Percentiles rank a stretch among this genome's conserved stretches.
phyloP scores from a whole-genome alignment of 352 stramenopile genomes.

The Globisporangium takayamanum region DNA sequence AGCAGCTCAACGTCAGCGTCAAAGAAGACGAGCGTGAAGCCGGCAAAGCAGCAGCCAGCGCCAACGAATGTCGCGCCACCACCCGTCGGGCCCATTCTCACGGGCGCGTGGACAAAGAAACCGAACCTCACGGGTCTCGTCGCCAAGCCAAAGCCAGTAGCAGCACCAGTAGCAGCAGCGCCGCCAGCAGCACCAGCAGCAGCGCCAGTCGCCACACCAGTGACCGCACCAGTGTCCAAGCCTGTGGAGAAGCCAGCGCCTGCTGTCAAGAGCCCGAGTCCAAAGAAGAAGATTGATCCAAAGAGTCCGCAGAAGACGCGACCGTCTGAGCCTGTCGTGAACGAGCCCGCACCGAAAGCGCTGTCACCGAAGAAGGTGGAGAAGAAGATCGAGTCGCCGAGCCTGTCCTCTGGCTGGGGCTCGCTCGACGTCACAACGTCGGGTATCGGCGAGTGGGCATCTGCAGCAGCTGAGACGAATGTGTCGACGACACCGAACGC shows the following conservation, averaged over 20 bases:
- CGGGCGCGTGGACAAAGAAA: constrained; percentile 69
- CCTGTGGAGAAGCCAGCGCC: constrained; percentile 14
- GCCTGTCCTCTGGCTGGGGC: constrained; percentile 51
- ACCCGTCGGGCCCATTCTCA: constrained; percentile 50
- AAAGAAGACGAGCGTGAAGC: constrained; percentile 38
- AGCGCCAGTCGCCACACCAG: no score
- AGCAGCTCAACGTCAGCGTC: constrained; percentile 12
- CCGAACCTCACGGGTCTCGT: constrained; percentile 41
- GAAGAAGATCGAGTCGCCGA: constrained; percentile 40
- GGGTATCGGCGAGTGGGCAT: constrained; percentile 59
- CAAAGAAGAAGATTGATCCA: constrained; percentile 39
- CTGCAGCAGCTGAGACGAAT: constrained; percentile 39
- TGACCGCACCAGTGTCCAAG: constrained; percentile 8
- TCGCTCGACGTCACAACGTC: constrained; percentile 58
- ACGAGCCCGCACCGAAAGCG: constrained; percentile 17
- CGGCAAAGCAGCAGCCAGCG: constrained; percentile 29
- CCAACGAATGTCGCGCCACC: constrained; percentile 29
- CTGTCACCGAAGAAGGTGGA: constrained; percentile 26
- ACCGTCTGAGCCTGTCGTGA: constrained; percentile 12
- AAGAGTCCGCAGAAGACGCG: constrained; percentile 29
- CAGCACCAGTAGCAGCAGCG: constrained; percentile 7
- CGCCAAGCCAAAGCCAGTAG: constrained; percentile 27
- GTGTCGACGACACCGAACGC: constrained; percentile 52
- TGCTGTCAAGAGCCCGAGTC: constrained; percentile 22
- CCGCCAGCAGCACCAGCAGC: neutral